phyloP scores from a whole-genome alignment of 2,329 filamentous ascomycete genomes.

The Macroventuria anomochaeta region DNA sequence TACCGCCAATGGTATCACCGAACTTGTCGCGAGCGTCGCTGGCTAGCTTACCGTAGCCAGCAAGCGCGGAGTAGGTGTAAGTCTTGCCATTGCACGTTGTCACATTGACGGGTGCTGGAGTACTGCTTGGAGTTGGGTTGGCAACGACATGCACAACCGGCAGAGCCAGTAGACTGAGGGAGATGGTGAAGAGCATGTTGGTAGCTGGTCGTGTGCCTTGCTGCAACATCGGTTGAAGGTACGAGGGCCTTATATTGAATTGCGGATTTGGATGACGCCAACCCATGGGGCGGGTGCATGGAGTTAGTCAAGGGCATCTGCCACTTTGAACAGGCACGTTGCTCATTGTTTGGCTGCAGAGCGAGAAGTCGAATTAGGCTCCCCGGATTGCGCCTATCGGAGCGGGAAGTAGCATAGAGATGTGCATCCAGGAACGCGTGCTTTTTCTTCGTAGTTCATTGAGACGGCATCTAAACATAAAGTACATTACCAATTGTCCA shows the following conservation, averaged over 20 bases:
- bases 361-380: not conserved
- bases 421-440: conserved; percentile 17
- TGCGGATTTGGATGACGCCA: conserved; percentile 17
- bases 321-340: conserved; percentile 18
- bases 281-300: conserved; percentile 9
- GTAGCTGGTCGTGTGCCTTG: conserved; percentile 11
- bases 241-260: conserved; percentile 15
- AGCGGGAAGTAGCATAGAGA: conserved; percentile 17
- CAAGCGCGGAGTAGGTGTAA: conserved; percentile 71
- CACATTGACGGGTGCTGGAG: conserved; percentile 27
- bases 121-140: conserved; percentile 18
- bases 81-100: conserved; percentile 65
- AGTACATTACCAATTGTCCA: conserved; percentile 1
- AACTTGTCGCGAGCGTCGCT: conserved; percentile 68
- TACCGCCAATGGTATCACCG: conserved; percentile 71
- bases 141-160: conserved; percentile 24
- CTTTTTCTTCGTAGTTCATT: conserved; percentile 13
- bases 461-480: not conserved
- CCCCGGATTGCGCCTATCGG: conserved; percentile 7
- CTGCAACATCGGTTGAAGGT: not conserved
- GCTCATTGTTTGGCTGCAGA: conserved; percentile 24
- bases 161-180: conserved; percentile 27
- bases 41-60: conserved; percentile 69
- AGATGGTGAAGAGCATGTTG: conserved; percentile 30
- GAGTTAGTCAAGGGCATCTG: not conserved